These are phyloP conservation scores for Micractinium conductrix DNA, from an alignment of 139 green algal genomes.

Conservation along the genomic window DNA sequence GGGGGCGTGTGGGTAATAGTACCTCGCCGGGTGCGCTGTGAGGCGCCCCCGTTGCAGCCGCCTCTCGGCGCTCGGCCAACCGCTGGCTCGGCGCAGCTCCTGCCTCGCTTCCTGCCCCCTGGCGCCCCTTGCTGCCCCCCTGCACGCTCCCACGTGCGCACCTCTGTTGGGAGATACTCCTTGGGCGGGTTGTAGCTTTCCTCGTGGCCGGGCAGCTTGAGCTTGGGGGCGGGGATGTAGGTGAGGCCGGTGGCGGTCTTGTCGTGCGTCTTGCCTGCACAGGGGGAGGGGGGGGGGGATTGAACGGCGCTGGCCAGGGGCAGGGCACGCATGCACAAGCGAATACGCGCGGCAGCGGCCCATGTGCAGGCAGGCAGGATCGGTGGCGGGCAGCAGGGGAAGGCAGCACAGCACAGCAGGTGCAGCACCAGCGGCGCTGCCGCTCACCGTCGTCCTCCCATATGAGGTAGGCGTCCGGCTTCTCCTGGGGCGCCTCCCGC, in stretches of 20 bases:
- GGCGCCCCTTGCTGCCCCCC: no score
- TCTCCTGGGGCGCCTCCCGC: slow-evolving; percentile 40
- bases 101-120: no score
- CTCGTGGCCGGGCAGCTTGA: slow-evolving; percentile 88
- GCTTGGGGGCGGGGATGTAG: slow-evolving; percentile 93
- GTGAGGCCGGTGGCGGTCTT: slow-evolving; percentile 84
- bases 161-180: slow-evolving; percentile 95
- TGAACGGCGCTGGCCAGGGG: background rate
- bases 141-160: slow-evolving; percentile 15
- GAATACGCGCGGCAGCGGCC: no score
- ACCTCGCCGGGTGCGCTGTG: no score
- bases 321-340: no score
- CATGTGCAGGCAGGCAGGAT: no score
- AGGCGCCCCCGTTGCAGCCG: no score
- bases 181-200: slow-evolving; percentile 96
- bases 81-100: no score
- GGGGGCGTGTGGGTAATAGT: no score
- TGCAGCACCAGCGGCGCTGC: background rate
- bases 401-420: background rate
- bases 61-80: no score
- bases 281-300: background rate
- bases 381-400: no score
- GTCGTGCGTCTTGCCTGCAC: slow-evolving; percentile 39
- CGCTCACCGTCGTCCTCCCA: slow-evolving; percentile 88
- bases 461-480: slow-evolving; percentile 82